Conservation (phyloP, 2,329 filamentous ascomycete genomes). For the Scedosporium apiospermum region DNA sequence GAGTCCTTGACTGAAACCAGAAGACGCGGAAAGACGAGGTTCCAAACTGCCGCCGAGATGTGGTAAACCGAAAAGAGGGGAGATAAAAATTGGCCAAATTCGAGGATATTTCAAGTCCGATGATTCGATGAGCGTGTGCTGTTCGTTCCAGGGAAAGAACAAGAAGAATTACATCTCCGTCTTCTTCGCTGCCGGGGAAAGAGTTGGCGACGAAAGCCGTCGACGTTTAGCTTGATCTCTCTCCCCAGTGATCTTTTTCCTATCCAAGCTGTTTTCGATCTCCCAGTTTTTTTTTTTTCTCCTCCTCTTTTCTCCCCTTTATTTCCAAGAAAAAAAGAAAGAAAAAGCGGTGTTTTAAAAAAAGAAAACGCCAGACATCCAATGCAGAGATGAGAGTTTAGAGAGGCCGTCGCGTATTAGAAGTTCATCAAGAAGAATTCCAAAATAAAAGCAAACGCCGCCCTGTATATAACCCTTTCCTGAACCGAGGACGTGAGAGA, state of each 20-base stretch:
- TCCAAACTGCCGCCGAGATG: not conserved
- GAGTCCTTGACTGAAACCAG: not conserved
- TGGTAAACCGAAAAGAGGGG: not conserved
- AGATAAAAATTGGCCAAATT: not conserved
- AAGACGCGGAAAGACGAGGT: not conserved
- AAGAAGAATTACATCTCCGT: not conserved
- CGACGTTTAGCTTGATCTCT: not conserved
- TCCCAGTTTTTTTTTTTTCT: not conserved
- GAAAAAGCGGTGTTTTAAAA: conserved; percentile 2
- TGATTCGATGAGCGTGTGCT: not conserved
- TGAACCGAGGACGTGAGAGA: conserved; percentile 9
- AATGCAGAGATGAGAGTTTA: not conserved
- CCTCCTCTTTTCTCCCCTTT: conserved; percentile 3
- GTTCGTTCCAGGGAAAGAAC: not conserved
- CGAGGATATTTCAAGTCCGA: not conserved
- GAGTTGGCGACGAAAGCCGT: not conserved
- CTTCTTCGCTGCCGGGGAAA: not conserved
- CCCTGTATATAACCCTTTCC: not conserved
- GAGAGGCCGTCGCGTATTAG: conserved; percentile 2
- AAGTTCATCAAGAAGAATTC: not conserved
- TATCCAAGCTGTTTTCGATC: not conserved
- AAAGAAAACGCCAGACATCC: not conserved
- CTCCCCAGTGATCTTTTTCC: not conserved
- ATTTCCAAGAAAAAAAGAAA: not conserved
- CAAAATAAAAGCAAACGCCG: not conserved